These are phyloP conservation scores for Suillus plorans DNA, from an alignment of 768 basidiomycete genomes.

Conservation along the genomic window DNA sequence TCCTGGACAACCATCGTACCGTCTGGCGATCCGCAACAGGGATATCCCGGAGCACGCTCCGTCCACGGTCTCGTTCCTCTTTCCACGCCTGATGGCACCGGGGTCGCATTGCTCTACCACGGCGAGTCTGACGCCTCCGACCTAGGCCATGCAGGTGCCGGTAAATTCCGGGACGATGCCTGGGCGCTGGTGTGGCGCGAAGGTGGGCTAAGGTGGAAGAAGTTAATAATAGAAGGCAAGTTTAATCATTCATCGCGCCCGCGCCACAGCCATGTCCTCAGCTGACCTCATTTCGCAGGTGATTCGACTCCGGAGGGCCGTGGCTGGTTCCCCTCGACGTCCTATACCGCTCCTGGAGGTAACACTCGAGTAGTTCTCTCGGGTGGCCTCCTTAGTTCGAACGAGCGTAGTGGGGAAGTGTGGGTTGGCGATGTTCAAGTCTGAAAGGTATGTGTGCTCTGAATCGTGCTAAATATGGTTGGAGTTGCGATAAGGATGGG, in stretches of 20 bases:
- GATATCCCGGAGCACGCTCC: conserved; percentile 32
- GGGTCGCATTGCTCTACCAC: conserved; percentile 33
- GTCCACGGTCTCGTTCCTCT: conserved; percentile 37
- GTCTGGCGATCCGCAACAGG: conserved; percentile 24
- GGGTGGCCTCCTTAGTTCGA: conserved; percentile 42
- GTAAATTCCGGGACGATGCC: conserved; percentile 39
- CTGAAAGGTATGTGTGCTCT: background rate
- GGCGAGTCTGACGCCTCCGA: conserved; percentile 37
- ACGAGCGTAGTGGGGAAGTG: conserved; percentile 40
- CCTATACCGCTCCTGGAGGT: conserved; percentile 20
- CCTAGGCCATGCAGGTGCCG: conserved; percentile 40
- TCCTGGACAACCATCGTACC: conserved; percentile 27
- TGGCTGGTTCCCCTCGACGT: conserved; percentile 44
- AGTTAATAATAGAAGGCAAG: conserved; percentile 15
- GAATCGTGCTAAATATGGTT: background rate
- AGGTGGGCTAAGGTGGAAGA: conserved; percentile 28
- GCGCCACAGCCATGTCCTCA: background rate
- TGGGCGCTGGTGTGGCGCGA: conserved; percentile 32
- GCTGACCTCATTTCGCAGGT: conserved; percentile 1
- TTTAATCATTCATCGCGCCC: background rate
- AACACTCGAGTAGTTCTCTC: conserved; percentile 32
- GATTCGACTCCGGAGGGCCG: conserved; percentile 29
- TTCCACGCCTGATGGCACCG: background rate
- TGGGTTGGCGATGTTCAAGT: conserved; percentile 38
- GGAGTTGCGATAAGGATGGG: background rate